These are phyloP conservation scores for Fusarium sp. DNA, from an alignment of 2,329 filamentous ascomycete genomes.

Conservation along the genomic window DNA sequence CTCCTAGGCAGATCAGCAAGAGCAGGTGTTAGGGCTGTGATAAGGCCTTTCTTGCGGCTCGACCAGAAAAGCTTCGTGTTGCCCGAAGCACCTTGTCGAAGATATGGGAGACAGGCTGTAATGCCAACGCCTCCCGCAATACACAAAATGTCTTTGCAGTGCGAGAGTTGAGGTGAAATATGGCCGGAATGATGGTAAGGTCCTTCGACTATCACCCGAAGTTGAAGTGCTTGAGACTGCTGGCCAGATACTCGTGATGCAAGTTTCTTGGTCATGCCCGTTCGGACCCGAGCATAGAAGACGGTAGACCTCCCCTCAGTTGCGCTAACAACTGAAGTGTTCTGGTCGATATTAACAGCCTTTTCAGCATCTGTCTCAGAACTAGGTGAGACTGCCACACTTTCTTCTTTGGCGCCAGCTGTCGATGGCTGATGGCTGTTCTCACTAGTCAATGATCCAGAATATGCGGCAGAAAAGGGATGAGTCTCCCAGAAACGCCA, in stretches of 20 bases:
- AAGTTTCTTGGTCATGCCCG: conserved; percentile 42
- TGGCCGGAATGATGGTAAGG: conserved; percentile 43
- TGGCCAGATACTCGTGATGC: conserved; percentile 6
- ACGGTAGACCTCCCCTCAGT: neutral
- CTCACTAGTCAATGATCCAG: neutral
- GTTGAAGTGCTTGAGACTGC: neutral
- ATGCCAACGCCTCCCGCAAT: conserved; percentile 52
- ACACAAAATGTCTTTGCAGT: conserved; percentile 45
- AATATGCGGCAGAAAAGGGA: conserved; percentile 49
- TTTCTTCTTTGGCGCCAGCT: neutral
- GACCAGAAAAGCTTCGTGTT: conserved; percentile 45
- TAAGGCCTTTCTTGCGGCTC: conserved; percentile 34
- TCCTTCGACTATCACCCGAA: conserved; percentile 46
- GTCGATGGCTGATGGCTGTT: neutral
- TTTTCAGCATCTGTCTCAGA: neutral
- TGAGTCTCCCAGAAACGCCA: conserved; percentile 54
- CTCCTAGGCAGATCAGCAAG: conserved; percentile 25
- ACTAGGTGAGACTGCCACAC: conserved; percentile 16
- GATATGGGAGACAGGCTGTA: conserved; percentile 47
- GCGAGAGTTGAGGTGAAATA: conserved; percentile 31
- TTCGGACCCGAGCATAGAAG: conserved; percentile 38
- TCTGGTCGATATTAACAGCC: neutral
- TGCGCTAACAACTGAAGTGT: neutral
- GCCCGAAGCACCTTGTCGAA: conserved; percentile 22
- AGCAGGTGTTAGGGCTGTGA: conserved; percentile 24